phyloP scores from a whole-genome alignment of 2,329 filamentous ascomycete species.

The Epichloe sp. region DNA sequence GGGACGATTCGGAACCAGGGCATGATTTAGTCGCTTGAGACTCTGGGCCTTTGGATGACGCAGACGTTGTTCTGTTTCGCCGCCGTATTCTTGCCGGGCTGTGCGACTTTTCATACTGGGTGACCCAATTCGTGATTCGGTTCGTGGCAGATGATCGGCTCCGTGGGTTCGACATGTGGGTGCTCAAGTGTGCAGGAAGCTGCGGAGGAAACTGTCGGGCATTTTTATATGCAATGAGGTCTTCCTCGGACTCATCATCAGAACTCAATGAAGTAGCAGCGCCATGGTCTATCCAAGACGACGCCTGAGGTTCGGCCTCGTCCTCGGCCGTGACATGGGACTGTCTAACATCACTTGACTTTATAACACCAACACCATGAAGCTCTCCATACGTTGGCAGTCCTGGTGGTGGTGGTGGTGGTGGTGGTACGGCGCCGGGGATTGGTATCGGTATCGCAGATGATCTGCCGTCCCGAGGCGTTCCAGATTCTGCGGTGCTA shows the following conservation, averaged over 20 bases:
- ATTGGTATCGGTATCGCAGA: conserved; percentile 5
- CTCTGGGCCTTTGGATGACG: conserved; percentile 5
- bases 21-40: not conserved
- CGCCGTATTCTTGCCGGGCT: conserved; percentile 10
- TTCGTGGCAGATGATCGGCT: conserved; percentile 18
- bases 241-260: conserved; percentile 15
- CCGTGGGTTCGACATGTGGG: conserved; percentile 10
- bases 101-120: conserved; percentile 17
- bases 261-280: conserved; percentile 6
- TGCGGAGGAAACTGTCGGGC: conserved; percentile 20
- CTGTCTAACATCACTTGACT: not conserved
- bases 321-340: not conserved
- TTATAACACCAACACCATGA: not conserved
- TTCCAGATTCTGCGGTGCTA: conserved; percentile 6
- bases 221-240: conserved; percentile 17
- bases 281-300: conserved; percentile 3
- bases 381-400: not conserved
- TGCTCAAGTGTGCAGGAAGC: conserved; percentile 15
- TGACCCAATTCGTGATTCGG: conserved; percentile 22
- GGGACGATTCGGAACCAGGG: conserved; percentile 8
- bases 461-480: conserved; percentile 6
- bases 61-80: conserved; percentile 4
- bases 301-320: not conserved
- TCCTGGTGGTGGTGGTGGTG: conserved; percentile 4
- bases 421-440: conserved; percentile 5